Conservation (phyloP, 768 basidiomycete species). For the Hericium erinaceus region DNA sequence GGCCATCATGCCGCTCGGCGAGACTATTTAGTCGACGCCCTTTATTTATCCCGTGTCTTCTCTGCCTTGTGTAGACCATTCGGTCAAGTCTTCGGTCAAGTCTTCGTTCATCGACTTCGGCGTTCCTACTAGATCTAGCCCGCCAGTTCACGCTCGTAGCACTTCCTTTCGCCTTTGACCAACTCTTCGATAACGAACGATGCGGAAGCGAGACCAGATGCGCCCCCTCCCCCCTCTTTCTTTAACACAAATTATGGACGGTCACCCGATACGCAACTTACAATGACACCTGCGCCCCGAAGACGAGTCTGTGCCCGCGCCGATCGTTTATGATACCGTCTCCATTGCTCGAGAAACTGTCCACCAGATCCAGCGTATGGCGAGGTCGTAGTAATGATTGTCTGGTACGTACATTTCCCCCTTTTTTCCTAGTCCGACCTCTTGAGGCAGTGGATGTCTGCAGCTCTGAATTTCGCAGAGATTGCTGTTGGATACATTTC, state of each 20-base stretch:
- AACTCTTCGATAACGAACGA: not conserved
- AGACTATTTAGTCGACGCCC: slow-evolving; percentile 22
- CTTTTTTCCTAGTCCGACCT: no score
- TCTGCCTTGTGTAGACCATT: slow-evolving; percentile 23
- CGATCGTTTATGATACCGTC: slow-evolving; percentile 13
- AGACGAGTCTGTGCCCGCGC: slow-evolving; percentile 3
- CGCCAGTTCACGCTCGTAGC: no score
- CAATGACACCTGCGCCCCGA: slow-evolving; percentile 7
- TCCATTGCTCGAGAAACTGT: slow-evolving; percentile 11
- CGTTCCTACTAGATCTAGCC: slow-evolving; percentile 10
- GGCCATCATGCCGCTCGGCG: slow-evolving; percentile 18
- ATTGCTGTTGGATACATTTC: no score
- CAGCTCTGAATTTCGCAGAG: no score
- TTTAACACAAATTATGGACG: not conserved
- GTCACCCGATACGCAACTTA: not conserved
- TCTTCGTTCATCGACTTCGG: slow-evolving; percentile 33
- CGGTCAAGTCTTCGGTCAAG: slow-evolving; percentile 30
- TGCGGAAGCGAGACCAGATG: not conserved
- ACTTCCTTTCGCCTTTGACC: not conserved
- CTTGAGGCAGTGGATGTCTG: no score
- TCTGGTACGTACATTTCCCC: no score
- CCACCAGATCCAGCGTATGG: not conserved
- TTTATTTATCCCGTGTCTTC: slow-evolving; percentile 18
- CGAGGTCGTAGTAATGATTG: not conserved
- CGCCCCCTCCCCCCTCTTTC: not conserved